A percentile compares a stretch with the other conserved stretches of the same genome.
Evolutionary conservation across 2,329 filamentous ascomycete genomes (phyloP).

Genomic region (Diplodia intermedia): DNA sequence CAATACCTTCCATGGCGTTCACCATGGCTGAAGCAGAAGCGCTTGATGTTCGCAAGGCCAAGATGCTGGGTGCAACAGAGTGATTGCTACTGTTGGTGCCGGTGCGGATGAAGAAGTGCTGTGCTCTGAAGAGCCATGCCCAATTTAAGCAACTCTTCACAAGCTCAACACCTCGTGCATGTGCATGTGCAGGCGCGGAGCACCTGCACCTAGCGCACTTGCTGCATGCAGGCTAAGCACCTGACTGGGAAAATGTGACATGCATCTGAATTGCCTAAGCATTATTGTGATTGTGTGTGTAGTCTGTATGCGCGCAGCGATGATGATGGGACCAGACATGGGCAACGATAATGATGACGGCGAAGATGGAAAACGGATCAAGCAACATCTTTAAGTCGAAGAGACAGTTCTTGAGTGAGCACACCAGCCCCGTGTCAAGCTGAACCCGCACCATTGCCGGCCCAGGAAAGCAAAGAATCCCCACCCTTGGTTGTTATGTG

Average conservation of each 20-base stretch:
- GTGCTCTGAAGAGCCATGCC: background rate
- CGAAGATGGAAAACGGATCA: background rate
- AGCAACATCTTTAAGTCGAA: constrained; percentile 11
- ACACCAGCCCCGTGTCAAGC: constrained; percentile 22
- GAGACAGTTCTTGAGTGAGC: constrained; percentile 27
- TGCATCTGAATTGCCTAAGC: background rate
- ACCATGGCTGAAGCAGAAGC: background rate
- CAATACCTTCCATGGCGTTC: constrained; percentile 28
- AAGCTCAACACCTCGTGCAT: background rate
- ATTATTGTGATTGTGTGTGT: constrained; percentile 1
- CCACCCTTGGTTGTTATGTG: constrained; percentile 10
- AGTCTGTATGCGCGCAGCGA: background rate
- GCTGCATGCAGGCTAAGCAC: background rate
- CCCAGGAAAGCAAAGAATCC: constrained; percentile 8
- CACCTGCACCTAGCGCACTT: background rate
- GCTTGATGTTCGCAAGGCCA: background rate
- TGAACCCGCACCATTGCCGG: constrained; percentile 11
- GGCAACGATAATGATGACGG: constrained; percentile 3
- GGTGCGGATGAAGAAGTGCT: background rate
- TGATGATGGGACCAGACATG: background rate
- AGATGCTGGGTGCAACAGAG: background rate
- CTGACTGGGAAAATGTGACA: background rate
- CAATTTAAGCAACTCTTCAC: background rate
- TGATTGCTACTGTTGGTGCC: background rate
- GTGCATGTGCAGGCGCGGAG: background rate